phyloP scores from a whole-genome alignment of 805 yeast species.

The Cyberlindnera galapagoensis region DNA sequence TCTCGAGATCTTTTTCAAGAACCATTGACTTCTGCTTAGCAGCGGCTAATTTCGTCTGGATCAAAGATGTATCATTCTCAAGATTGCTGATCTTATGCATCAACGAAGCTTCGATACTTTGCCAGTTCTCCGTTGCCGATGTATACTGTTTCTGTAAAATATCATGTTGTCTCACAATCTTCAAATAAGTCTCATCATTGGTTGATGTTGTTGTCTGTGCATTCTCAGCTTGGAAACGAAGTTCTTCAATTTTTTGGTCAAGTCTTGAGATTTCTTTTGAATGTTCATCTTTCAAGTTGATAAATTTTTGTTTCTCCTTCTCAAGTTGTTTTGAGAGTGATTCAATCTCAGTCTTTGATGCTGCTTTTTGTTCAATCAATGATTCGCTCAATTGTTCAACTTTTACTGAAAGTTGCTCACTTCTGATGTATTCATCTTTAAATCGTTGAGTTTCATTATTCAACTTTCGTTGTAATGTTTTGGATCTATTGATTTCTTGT shows the following conservation, averaged over 20 bases:
- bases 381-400: constrained; percentile 20
- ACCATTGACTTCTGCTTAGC: constrained; percentile 21
- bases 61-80: constrained; percentile 38
- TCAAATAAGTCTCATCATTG: constrained; percentile 34
- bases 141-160: constrained; percentile 65
- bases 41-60: constrained; percentile 24
- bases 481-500: constrained; percentile 17
- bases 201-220: constrained; percentile 23
- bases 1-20: constrained; percentile 26
- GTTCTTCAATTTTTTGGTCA: constrained; percentile 64
- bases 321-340: constrained; percentile 27
- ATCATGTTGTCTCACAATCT: constrained; percentile 42
- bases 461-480: constrained; percentile 17
- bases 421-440: constrained; percentile 16
- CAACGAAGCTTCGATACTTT: constrained; percentile 64
- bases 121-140: constrained; percentile 78
- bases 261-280: constrained; percentile 45
- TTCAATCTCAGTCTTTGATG: constrained; percentile 22
- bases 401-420: constrained; percentile 20
- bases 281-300: constrained; percentile 17
- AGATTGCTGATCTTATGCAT: constrained; percentile 37
- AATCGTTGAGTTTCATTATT: constrained; percentile 16
- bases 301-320: constrained; percentile 29
- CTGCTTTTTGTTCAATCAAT: constrained; percentile 20
- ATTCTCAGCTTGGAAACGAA: constrained; percentile 57